Evolutionary conservation across 164 flowering plant species (phyloP).

Genomic region (Vitis rotundifolia): DNA sequence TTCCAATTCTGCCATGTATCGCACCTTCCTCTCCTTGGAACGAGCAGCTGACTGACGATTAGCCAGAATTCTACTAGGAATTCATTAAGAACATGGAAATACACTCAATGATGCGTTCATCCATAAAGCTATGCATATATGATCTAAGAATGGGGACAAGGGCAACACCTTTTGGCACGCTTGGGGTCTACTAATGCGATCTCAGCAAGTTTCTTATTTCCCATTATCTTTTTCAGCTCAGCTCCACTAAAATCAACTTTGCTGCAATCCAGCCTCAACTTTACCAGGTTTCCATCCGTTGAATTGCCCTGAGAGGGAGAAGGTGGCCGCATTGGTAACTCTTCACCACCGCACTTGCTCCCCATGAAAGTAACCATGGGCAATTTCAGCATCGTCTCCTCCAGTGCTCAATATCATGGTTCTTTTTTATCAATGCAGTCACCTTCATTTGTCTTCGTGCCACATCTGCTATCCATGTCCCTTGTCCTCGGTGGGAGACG

Average conservation of each 20-base stretch:
- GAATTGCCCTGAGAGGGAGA: conserved; percentile 1
- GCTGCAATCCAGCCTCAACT: conserved; percentile 49
- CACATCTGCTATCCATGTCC: conserved; percentile 11
- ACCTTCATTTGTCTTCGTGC: conserved; percentile 15
- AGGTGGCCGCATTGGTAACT: not conserved
- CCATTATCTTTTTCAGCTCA: conserved; percentile 73
- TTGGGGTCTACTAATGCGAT: conserved; percentile 66
- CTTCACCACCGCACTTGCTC: conserved; percentile 13
- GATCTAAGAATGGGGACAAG: not conserved
- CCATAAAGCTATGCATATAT: not conserved
- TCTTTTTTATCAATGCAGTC: not conserved
- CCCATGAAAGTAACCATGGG: not conserved
- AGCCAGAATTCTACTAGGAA: conserved; percentile 32
- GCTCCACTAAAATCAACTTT: conserved; percentile 71
- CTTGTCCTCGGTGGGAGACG: conserved; percentile 2
- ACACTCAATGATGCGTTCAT: not conserved
- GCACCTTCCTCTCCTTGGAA: conserved; percentile 38
- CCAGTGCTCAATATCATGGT: too few species aligned
- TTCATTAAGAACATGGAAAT: not conserved
- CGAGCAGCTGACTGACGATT: conserved; percentile 46
- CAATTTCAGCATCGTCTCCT: too few species aligned
- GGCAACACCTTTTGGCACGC: conserved; percentile 64
- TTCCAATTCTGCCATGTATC: conserved; percentile 36
- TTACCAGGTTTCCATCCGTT: conserved; percentile 6
- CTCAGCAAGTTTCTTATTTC: conserved; percentile 61